A percentile compares a stretch with the other conserved stretches of the same genome.
Conservation (phyloP, 225 moss, liverwort and hornwort genomes). For the Physcomitrellopsis africana region DNA sequence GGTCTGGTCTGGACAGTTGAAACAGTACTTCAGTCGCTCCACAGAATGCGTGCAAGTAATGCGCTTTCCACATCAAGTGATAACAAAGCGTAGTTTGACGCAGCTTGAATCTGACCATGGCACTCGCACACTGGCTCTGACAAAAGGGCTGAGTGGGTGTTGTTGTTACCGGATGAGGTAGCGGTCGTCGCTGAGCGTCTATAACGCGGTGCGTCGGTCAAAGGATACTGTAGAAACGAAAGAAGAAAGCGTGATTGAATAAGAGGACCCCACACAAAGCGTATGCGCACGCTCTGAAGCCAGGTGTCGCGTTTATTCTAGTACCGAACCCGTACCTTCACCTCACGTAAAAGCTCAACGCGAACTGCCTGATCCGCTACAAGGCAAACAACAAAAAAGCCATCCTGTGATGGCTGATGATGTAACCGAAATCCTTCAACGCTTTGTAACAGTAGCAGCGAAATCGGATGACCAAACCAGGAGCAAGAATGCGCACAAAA, state of each 20-base stretch:
- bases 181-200: no score
- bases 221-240: background rate
- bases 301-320: slow-evolving; percentile 8
- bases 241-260: background rate
- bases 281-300: slow-evolving; percentile 5
- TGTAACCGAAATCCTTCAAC: background rate
- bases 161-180: background rate
- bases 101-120: no score
- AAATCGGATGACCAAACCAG: background rate
- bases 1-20: no score
- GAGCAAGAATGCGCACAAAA: background rate
- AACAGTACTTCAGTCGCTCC: no score
- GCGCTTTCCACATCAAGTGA: no score
- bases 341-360: background rate
- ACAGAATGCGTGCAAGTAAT: no score
- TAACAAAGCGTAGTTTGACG: no score
- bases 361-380: slow-evolving; percentile 12
- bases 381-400: background rate
- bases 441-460: background rate
- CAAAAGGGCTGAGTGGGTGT: no score
- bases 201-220: background rate
- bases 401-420: background rate
- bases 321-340: background rate
- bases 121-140: no score
- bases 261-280: background rate